Evolutionary conservation across 768 basidiomycete genomes (phyloP).

Genomic region (Tylopilus subfusipes): DNA sequence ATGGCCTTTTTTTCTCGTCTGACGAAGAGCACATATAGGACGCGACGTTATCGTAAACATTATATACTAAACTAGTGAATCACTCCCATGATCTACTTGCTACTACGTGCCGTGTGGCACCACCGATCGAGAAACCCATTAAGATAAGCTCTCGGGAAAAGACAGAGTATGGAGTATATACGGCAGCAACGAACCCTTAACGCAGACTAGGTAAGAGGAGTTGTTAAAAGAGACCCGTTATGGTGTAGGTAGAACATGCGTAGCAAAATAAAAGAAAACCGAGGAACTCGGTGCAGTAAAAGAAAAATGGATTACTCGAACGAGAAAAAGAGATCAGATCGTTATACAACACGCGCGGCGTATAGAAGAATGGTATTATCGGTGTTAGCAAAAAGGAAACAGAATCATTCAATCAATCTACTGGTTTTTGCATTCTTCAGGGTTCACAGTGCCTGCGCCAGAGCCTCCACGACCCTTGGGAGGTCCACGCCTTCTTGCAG

Average conservation of each 20-base stretch:
- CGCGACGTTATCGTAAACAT: too few species aligned
- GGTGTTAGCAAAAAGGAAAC: constrained; percentile 11
- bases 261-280: not conserved
- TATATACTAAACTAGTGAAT: not conserved
- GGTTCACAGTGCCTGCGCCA: constrained; percentile 42
- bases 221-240: not conserved
- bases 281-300: constrained; percentile 8
- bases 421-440: constrained; percentile 94
- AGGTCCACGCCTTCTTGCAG: constrained; percentile 54
- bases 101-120: not conserved
- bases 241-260: not conserved
- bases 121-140: constrained; percentile 17
- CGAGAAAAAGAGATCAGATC: constrained; percentile 10
- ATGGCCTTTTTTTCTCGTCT: too few species aligned
- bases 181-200: constrained; percentile 11
- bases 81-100: not conserved
- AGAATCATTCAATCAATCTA: constrained; percentile 32
- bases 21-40: not conserved
- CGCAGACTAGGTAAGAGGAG: not conserved
- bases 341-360: constrained; percentile 11
- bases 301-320: constrained; percentile 6
- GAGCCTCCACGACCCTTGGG: constrained; percentile 53
- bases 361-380: constrained; percentile 16
- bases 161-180: constrained; percentile 7
- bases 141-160: not conserved